phyloP scores from a whole-genome alignment of 495 filamentous ascomycete species.

The Aspergillus nidulans region DNA sequence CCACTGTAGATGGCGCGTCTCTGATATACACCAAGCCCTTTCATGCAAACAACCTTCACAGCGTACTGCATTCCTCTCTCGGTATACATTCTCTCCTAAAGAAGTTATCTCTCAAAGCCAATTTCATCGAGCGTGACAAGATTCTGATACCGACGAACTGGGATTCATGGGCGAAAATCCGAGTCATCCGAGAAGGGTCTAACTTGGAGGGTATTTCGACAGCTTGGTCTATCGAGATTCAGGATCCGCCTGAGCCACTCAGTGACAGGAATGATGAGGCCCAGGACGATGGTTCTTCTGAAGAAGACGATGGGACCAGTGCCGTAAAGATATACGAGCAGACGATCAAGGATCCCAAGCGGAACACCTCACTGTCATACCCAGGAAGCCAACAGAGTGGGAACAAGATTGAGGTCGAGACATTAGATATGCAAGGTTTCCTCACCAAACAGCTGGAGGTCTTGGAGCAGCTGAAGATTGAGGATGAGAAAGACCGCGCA shows the following conservation, averaged over 20 bases:
- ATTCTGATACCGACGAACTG: conserved; percentile 91
- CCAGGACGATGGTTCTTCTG: conserved; percentile 6
- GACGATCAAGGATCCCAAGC: conserved; percentile 67
- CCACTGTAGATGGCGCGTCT: conserved; percentile 70
- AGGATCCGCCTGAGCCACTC: conserved; percentile 45
- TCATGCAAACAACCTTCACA: conserved; percentile 70
- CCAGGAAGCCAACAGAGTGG: conserved; percentile 41
- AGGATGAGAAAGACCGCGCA: conserved; percentile 56
- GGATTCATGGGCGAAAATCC: conserved; percentile 98
- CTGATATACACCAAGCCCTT: conserved; percentile 87
- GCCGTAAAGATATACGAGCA: conserved; percentile 74
- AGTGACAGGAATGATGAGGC: conserved; percentile 19
- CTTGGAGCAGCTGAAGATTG: conserved; percentile 61
- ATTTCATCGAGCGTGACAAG: conserved; percentile 94
- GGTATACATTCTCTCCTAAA: conserved; percentile 87
- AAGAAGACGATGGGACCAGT: conserved; percentile 41
- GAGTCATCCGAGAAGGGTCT: conserved; percentile 88
- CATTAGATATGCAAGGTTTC: conserved; percentile 75
- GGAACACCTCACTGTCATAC: conserved; percentile 50
- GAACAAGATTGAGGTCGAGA: conserved; percentile 59
- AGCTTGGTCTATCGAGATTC: conserved; percentile 79
- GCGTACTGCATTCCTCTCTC: conserved; percentile 78
- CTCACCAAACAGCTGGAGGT: conserved; percentile 66
- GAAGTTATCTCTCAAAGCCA: conserved; percentile 80
- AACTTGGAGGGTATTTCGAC: conserved; percentile 82